These are phyloP conservation scores for Scutellaria baicalensis DNA, from an alignment of 257 asterid genomes.

Conservation along the genomic window DNA sequence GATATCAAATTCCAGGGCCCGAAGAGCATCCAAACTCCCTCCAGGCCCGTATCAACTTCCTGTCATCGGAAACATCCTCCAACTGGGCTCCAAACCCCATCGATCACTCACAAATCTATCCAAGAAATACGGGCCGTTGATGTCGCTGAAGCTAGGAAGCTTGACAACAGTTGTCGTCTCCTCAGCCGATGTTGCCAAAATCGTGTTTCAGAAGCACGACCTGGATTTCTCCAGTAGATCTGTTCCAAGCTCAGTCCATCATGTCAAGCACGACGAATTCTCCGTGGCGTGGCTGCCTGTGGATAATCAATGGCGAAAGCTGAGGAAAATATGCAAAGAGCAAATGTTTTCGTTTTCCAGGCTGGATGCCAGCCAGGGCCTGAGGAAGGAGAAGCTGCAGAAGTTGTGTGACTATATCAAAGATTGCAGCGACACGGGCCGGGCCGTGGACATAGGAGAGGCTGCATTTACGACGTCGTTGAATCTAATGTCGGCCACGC, in stretches of 20 bases:
- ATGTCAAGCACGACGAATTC: neutral
- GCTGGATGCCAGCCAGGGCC: conserved; percentile 27
- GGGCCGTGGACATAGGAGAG: conserved; percentile 28
- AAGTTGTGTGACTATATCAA: conserved; percentile 30
- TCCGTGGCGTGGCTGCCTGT: conserved; percentile 36
- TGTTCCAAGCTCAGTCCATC: neutral
- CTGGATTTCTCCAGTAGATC: conserved; percentile 7
- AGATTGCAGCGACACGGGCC: conserved; percentile 24
- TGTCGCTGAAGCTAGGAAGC: conserved; percentile 13
- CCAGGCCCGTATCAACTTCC: conserved; percentile 15
- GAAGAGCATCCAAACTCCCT: conserved; percentile 1
- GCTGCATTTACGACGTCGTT: conserved; percentile 41
- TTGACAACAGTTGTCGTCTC: conserved; percentile 2
- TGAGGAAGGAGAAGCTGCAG: conserved; percentile 27
- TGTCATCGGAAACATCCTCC: conserved; percentile 17
- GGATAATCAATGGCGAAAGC: conserved; percentile 24
- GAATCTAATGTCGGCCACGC: conserved; percentile 40
- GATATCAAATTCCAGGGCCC: neutral
- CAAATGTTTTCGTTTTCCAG: conserved; percentile 28
- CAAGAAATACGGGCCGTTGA: conserved; percentile 7
- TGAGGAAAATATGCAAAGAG: conserved; percentile 29
- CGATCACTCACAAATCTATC: conserved; percentile 14
- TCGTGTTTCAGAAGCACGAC: conserved; percentile 7
- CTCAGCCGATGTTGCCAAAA: neutral
- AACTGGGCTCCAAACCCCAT: conserved; percentile 16